These are phyloP conservation scores for Leccinum pellstonianum DNA, from an alignment of 768 basidiomycete genomes.

Conservation along the genomic window DNA sequence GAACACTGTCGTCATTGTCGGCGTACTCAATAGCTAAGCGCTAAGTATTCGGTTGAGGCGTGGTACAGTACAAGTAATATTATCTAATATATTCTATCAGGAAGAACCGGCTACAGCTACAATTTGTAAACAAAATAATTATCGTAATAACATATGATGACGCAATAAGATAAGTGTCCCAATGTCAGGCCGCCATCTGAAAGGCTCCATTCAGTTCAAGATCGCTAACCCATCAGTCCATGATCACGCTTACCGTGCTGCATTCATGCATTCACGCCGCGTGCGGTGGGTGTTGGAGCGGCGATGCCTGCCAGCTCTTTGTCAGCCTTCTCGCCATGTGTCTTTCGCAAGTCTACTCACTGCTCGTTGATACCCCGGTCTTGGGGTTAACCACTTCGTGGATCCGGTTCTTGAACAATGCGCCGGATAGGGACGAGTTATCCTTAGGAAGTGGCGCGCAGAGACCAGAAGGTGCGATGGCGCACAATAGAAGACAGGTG, in stretches of 20 bases:
- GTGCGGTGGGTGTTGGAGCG: not conserved
- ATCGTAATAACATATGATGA: not conserved
- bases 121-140: not conserved
- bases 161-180: not conserved
- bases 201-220: not conserved
- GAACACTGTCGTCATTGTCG: not conserved
- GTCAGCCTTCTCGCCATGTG: conserved; percentile 4
- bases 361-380: not conserved
- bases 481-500: conserved; percentile 15
- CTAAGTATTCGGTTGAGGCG: no score
- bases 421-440: conserved; percentile 3
- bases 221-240: not conserved
- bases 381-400: conserved; percentile 22
- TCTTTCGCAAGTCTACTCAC: conserved; percentile 8
- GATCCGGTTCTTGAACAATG: conserved; percentile 21
- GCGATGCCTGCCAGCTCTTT: not conserved
- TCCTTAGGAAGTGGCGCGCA: conserved; percentile 12
- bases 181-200: not conserved
- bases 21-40: no score
- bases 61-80: not conserved
- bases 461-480: conserved; percentile 16
- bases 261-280: not conserved
- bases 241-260: not conserved
- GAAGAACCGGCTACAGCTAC: not conserved
- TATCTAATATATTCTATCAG: not conserved